These are phyloP conservation scores for Sordaria brevicollis DNA, from an alignment of 495 filamentous ascomycete genomes.

Conservation along the genomic window DNA sequence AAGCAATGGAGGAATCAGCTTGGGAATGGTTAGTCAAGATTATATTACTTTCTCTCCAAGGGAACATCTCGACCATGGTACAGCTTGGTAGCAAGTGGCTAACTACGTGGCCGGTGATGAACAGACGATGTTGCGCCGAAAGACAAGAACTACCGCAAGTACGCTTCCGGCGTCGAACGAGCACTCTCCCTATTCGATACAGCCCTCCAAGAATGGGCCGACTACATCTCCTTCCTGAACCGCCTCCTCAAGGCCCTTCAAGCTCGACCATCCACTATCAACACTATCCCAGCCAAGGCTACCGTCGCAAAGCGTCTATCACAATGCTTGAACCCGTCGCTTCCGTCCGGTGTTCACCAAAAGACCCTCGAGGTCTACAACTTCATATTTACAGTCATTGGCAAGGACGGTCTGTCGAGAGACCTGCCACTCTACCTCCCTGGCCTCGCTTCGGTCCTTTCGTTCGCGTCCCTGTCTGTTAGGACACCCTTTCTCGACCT, in stretches of 20 bases:
- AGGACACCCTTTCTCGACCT: slow-evolving; percentile 74
- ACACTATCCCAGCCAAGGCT: slow-evolving; percentile 70
- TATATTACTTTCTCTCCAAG: background rate
- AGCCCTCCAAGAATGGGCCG: slow-evolving; percentile 93
- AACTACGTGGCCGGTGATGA: background rate
- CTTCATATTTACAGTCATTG: slow-evolving; percentile 73
- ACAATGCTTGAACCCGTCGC: slow-evolving; percentile 84
- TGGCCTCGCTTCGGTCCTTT: slow-evolving; percentile 75
- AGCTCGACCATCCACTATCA: slow-evolving; percentile 60
- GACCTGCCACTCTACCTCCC: slow-evolving; percentile 85
- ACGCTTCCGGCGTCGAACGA: slow-evolving; percentile 79
- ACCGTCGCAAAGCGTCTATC: slow-evolving; percentile 82
- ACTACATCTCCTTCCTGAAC: slow-evolving; percentile 95
- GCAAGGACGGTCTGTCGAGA: slow-evolving; percentile 60
- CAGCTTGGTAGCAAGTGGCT: background rate
- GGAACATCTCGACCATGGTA: slow-evolving; percentile 9
- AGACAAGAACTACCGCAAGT: slow-evolving; percentile 86
- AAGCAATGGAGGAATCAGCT: slow-evolving; percentile 48
- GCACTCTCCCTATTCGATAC: slow-evolving; percentile 87
- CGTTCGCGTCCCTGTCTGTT: slow-evolving; percentile 85
- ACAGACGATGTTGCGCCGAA: slow-evolving; percentile 59
- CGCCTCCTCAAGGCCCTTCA: slow-evolving; percentile 90
- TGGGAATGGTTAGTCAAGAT: slow-evolving; percentile 35
- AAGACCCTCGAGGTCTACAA: slow-evolving; percentile 91
- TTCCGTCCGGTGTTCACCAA: slow-evolving; percentile 97